phyloP scores from a whole-genome alignment of 768 basidiomycete genomes.

The Cyclocybe aegerita region DNA sequence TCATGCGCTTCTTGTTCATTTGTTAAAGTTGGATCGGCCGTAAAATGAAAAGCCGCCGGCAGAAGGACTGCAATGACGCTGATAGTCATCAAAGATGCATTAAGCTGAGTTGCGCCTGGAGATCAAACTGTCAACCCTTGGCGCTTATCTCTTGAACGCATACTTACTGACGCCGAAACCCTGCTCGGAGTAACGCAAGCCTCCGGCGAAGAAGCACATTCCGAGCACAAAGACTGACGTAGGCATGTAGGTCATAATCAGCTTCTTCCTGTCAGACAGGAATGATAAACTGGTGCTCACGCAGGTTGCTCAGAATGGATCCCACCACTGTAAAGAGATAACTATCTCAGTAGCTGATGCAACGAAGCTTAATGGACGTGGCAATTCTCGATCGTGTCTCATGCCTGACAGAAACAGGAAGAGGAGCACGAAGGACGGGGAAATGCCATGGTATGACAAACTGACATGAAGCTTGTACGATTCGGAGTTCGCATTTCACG shows the following conservation, averaged over 20 bases:
- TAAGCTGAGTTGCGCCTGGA: constrained; percentile 60
- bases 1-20: constrained; percentile 32
- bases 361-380: neutral
- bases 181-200: constrained; percentile 75
- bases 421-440: constrained; percentile 7
- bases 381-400: neutral
- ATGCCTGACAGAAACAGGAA: neutral
- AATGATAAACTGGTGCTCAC: too few relatives aligned
- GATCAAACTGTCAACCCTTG: neutral
- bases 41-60: constrained; percentile 78
- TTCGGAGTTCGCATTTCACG: constrained; percentile 54
- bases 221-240: constrained; percentile 72
- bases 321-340: constrained; percentile 61
- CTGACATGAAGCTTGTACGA: constrained; percentile 84
- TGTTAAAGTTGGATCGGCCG: constrained; percentile 26
- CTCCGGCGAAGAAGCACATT: constrained; percentile 91
- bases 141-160: constrained; percentile 17
- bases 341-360: constrained; percentile 9
- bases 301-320: constrained; percentile 82
- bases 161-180: constrained; percentile 71
- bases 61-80: constrained; percentile 80
- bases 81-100: constrained; percentile 72
- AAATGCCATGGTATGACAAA: constrained; percentile 18
- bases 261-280: too few relatives aligned
- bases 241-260: constrained; percentile 5